Conservation (phyloP, 1,284 basidiomycete genomes). For the Pyrrhoderma lamaoense region DNA sequence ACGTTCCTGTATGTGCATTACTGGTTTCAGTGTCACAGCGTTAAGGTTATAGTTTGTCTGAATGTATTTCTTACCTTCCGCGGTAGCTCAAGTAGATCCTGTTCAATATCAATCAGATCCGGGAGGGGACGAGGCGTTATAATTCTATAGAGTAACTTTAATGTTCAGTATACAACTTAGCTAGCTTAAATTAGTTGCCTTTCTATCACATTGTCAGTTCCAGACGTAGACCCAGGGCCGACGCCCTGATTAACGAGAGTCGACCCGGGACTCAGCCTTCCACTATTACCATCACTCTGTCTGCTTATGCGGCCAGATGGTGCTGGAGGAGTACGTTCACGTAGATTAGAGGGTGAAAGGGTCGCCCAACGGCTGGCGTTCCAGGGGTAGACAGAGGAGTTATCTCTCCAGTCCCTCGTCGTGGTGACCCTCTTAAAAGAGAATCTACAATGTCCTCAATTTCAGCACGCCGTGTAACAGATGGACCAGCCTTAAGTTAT, state of each 20-base stretch:
- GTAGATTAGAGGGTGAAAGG: slow-evolving; percentile 32
- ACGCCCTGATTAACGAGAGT: slow-evolving; percentile 42
- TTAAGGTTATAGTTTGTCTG: too few species aligned
- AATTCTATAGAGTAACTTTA: slow-evolving; percentile 19
- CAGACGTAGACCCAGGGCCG: slow-evolving; percentile 28
- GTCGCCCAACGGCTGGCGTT: slow-evolving; percentile 44
- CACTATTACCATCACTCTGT: slow-evolving; percentile 55
- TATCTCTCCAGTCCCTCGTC: slow-evolving; percentile 36
- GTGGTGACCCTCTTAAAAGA: slow-evolving; percentile 37
- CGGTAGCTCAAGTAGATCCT: slow-evolving; percentile 86
- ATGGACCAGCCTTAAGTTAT: slow-evolving; percentile 27
- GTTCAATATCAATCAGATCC: slow-evolving; percentile 81
- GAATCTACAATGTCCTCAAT: slow-evolving; percentile 63
- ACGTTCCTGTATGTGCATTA: slow-evolving; percentile 68
- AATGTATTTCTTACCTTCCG: slow-evolving; percentile 64
- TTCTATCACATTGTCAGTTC: slow-evolving; percentile 60
- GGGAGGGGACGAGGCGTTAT: slow-evolving; percentile 57
- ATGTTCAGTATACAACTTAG: slow-evolving; percentile 1
- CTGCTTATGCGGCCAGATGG: slow-evolving; percentile 57
- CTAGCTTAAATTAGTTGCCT: slow-evolving; percentile 35
- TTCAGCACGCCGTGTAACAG: slow-evolving; percentile 37
- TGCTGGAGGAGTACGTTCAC: slow-evolving; percentile 38
- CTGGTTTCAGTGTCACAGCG: too few species aligned
- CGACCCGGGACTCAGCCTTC: slow-evolving; percentile 39
- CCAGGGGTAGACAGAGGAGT: slow-evolving; percentile 68